phyloP scores from a whole-genome alignment of 2,329 filamentous ascomycete species.

The Pseudogymnoascus sp. region DNA sequence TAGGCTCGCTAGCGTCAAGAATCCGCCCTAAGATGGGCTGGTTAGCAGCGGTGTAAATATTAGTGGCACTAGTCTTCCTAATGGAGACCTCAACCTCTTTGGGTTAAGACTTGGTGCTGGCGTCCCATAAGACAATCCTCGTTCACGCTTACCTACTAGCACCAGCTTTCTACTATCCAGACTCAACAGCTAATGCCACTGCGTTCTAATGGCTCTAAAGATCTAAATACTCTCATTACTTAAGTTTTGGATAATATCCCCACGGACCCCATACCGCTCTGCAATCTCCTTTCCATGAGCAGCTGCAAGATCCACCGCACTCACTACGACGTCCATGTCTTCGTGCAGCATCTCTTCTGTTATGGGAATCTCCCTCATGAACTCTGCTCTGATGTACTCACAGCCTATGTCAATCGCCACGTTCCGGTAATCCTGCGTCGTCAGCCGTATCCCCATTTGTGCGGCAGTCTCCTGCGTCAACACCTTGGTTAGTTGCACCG shows the following conservation, averaged over 20 bases:
- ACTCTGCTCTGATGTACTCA: background rate
- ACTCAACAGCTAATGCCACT: background rate
- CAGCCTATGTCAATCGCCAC: background rate
- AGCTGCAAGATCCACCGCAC: background rate
- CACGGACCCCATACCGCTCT: background rate
- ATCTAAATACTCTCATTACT: background rate
- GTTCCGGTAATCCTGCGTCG: background rate
- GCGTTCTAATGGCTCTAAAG: background rate
- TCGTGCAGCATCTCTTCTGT: background rate
- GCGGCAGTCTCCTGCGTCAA: background rate
- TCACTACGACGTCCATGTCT: background rate
- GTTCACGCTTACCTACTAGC: background rate
- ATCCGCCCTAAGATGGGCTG: background rate
- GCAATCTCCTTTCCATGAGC: background rate
- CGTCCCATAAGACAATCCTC: background rate
- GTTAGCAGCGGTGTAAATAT: background rate
- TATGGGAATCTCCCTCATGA: no score
- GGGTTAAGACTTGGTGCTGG: background rate
- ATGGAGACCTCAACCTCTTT: background rate
- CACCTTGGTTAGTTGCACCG: background rate
- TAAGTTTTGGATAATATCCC: background rate
- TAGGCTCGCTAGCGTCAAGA: background rate
- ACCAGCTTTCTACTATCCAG: background rate
- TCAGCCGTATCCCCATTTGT: background rate
- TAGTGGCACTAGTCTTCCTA: background rate